Percentiles rank a stretch among this genome's conserved stretches.
These are phyloP conservation scores for Acanthamoeba lenticulata DNA, from an alignment of 208 protist genomes.

Conservation along the genomic window DNA sequence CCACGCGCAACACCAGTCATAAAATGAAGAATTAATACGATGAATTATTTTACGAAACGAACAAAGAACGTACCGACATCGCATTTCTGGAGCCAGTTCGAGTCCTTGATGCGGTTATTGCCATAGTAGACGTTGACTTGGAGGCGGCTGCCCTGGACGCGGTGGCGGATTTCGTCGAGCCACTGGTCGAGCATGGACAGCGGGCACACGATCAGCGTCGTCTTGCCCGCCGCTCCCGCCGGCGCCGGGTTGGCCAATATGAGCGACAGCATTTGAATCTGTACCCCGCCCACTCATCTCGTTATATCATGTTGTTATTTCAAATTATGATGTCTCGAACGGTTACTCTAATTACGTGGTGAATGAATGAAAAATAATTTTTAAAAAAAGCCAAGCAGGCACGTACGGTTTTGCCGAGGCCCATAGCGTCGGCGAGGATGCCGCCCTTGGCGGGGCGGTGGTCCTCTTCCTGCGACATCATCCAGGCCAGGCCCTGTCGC, in stretches of 20 bases:
- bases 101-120: conserved; percentile 59
- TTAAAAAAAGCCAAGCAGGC: too few species aligned
- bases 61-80: conserved; percentile 40
- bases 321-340: too few species aligned
- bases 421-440: conserved; percentile 66
- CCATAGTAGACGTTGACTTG: conserved; percentile 62
- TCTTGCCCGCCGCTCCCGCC: conserved; percentile 50
- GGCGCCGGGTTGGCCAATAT: conserved; percentile 27
- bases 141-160: conserved; percentile 50
- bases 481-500: conserved; percentile 2
- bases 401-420: conserved; percentile 61
- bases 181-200: conserved; percentile 82
- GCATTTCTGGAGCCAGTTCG: conserved; percentile 55
- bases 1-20: too few species aligned
- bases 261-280: conserved; percentile 70
- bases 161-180: conserved; percentile 72
- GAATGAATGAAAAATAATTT: too few species aligned
- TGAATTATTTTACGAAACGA: too few species aligned
- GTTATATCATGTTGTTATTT: too few species aligned
- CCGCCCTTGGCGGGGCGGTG: not conserved
- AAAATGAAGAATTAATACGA: not conserved
- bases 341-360: too few species aligned
- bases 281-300: not conserved
- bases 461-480: not conserved
- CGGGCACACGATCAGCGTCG: conserved; percentile 82